These are phyloP conservation scores for Beauveria bassiana DNA, from an alignment of 2,329 filamentous ascomycete genomes.

Conservation along the genomic window DNA sequence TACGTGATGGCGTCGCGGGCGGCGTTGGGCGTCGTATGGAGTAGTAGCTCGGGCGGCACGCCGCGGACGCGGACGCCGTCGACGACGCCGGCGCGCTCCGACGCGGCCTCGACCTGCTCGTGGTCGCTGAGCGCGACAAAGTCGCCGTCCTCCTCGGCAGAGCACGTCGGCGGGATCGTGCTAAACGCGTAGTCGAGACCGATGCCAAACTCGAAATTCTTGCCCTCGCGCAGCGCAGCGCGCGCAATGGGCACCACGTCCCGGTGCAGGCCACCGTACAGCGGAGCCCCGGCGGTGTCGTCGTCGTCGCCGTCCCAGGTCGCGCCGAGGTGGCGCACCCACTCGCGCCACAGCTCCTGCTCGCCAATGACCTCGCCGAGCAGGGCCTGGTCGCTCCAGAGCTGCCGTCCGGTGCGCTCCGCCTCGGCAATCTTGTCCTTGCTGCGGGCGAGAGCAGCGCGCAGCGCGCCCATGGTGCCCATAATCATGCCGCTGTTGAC, in stretches of 20 bases:
- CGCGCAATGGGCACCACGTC: constrained; percentile 21
- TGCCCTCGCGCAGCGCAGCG: constrained; percentile 20
- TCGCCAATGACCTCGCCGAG: constrained; percentile 31
- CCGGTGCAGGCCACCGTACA: constrained; percentile 6
- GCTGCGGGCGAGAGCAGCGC: constrained; percentile 18
- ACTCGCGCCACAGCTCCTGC: constrained; percentile 30
- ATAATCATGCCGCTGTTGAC: constrained; percentile 30
- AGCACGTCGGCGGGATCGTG: constrained; percentile 29
- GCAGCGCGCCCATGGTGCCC: constrained; percentile 24
- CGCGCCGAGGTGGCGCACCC: constrained; percentile 21
- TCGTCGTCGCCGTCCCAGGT: constrained; percentile 29
- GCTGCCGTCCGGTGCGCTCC: constrained; percentile 23
- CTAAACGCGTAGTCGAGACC: constrained; percentile 31
- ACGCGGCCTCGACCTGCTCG: constrained; percentile 17
- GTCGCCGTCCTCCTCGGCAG: constrained; percentile 28
- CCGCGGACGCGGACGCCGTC: constrained; percentile 21
- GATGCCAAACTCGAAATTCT: constrained; percentile 31
- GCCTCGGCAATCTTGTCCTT: constrained; percentile 23
- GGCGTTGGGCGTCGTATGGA: not conserved
- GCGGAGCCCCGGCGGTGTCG: constrained; percentile 12
- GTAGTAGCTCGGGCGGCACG: constrained; percentile 21
- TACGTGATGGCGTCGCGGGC: not conserved
- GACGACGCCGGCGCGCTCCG: constrained; percentile 24
- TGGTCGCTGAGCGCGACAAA: constrained; percentile 24
- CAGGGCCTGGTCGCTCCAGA: constrained; percentile 32